Evolutionary conservation across 2,329 filamentous ascomycete species (phyloP).

Genomic region (Beauveria sp.): DNA sequence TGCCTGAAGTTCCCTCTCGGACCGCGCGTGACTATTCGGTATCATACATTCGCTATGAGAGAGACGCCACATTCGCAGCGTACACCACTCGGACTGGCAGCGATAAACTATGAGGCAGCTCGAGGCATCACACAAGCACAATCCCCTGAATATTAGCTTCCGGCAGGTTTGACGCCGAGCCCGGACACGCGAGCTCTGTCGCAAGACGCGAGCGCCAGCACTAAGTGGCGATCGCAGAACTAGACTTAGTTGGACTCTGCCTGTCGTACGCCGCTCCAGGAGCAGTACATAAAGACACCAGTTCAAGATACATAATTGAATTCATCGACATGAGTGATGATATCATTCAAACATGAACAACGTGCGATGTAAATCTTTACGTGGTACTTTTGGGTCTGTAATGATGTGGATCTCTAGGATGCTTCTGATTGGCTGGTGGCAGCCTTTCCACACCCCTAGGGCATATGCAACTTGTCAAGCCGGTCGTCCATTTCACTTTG

Average conservation of each 20-base stretch:
- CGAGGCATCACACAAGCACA: background rate
- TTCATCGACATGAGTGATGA: background rate
- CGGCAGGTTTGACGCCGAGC: background rate
- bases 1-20: too few relatives aligned
- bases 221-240: background rate
- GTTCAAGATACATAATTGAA: background rate
- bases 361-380: too few relatives aligned
- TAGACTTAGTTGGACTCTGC: background rate
- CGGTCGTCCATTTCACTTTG: background rate
- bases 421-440: background rate
- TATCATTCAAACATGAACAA: background rate
- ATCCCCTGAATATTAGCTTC: background rate
- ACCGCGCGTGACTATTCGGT: background rate
- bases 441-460: conserved; percentile 1
- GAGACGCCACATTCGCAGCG: background rate
- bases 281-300: background rate
- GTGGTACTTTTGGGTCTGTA: too few relatives aligned
- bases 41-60: background rate
- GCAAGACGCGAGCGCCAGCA: background rate
- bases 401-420: background rate
- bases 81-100: background rate
- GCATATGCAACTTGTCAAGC: background rate
- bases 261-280: background rate
- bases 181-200: background rate
- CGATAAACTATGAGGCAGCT: background rate